phyloP scores from a whole-genome alignment of 139 green algal genomes.

The Closterium sp. region DNA sequence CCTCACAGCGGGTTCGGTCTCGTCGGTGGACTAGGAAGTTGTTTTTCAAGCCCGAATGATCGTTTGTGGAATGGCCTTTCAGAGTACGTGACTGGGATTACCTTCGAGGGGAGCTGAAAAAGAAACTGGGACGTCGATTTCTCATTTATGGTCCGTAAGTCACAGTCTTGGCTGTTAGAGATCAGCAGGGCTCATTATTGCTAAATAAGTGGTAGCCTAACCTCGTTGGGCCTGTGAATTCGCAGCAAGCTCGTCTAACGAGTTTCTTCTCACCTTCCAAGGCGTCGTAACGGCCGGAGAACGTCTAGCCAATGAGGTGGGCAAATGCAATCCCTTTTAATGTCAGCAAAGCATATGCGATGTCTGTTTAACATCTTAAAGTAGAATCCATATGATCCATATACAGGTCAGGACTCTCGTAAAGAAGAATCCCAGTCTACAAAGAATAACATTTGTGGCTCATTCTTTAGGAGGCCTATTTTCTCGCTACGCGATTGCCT shows the following conservation, averaged over 20 bases:
- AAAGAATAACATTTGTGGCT: slow-evolving; percentile 41
- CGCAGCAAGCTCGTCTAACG: slow-evolving; percentile 39
- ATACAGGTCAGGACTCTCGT: slow-evolving; percentile 29
- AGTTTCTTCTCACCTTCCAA: slow-evolving; percentile 51
- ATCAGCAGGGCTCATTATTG: neutral
- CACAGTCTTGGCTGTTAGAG: neutral
- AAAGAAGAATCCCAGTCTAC: slow-evolving; percentile 16
- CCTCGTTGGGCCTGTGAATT: neutral
- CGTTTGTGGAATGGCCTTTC: neutral
- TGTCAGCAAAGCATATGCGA: neutral
- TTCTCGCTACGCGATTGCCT: slow-evolving; percentile 45
- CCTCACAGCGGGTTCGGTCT: too few relatives aligned
- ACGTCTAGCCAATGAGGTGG: slow-evolving; percentile 50
- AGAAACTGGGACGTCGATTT: neutral
- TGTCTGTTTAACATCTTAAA: neutral
- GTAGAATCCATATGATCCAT: neutral
- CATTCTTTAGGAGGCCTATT: slow-evolving; percentile 55
- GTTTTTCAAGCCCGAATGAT: neutral
- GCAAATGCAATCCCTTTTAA: neutral
- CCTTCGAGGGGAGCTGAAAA: neutral
- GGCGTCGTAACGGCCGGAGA: slow-evolving; percentile 44
- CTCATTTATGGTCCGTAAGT: neutral
- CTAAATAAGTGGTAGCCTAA: neutral
- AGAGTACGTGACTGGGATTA: slow-evolving; percentile 3
- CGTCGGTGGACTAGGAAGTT: too few relatives aligned